Evolutionary conservation across 352 stramenopile species (phyloP), one percentile per base, ranked within the genome.

Genomic region (Globisporangium carolinianum): DNA sequence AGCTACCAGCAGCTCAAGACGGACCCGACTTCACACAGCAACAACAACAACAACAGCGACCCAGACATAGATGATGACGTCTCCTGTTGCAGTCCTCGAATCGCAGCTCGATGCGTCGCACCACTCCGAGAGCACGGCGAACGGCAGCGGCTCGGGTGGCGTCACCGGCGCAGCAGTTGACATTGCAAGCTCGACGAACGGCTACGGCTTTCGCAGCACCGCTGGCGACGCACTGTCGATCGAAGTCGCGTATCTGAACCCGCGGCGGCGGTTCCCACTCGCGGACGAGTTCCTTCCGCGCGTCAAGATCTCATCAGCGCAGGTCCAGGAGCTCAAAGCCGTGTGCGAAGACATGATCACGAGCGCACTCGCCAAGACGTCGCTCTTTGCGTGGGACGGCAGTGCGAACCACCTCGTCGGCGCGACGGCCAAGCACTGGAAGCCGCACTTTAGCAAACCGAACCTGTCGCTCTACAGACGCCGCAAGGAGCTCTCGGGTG

Each of bases 321-420:
- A 84, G 48, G 60, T 68, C 51, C 57, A 72, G 47, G 66, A 73
- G 64, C 73, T 87, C 62, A 72, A 72, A 53, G 57, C 61, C 35
- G 68, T 68, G 36, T 87, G 77, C 47, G 64, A 74, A 53, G 63
- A 80, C 43, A 78, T 87, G 65, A 71, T 65, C 37, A 51, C 60
- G 17, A 69, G 69, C 51, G 73, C 71, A 36, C 67, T 87, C n/a
- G 57, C 67, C 37, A 75, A 80, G 66, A 78, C 74, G 35, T 63
- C 58, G 47, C 71, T 87, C 58, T 85, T 87, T 4, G 75, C 75
- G 42, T 86, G 75, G 75, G 67, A 80, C 58, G 75, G 75, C 45
- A 77, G 62, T 43, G 77, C 75, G 55, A 71, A 78, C 53, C 80
- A 83, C 53, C 78, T 83, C 36, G 76, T 82, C 59, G 65, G 76